Percentiles rank a stretch among this genome's conserved stretches.
Conservation (phyloP, 768 basidiomycete species). For the Boletus vinaceobasis region DNA sequence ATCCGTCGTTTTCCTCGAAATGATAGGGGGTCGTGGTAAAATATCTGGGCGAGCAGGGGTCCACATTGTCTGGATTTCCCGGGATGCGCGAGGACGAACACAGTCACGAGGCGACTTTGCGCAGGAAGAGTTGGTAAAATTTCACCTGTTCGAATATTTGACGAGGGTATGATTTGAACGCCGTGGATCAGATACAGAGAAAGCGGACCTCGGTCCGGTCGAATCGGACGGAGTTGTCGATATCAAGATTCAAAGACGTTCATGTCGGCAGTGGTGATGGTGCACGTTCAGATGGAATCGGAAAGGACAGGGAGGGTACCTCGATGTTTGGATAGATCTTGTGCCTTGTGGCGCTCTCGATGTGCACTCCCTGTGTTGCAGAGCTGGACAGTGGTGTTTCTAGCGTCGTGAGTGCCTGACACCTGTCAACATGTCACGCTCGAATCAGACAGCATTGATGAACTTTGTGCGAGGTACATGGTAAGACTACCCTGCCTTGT, state of each 20-base stretch:
- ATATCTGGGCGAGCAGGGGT: not conserved
- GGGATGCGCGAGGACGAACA: not conserved
- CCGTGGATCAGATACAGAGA: no score
- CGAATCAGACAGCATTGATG: not conserved
- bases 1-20: not conserved
- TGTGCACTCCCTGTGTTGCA: not conserved
- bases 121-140: not conserved
- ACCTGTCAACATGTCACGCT: no score
- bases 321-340: not conserved
- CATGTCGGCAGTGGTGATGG: not conserved
- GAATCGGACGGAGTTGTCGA: not conserved
- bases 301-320: no score
- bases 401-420: not conserved
- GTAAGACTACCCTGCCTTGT: not conserved
- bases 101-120: not conserved
- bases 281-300: no score
- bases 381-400: not conserved
- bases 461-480: not conserved
- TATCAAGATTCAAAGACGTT: no score
- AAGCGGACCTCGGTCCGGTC: not conserved
- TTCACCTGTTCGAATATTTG: not conserved
- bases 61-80: not conserved
- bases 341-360: no score
- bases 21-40: not conserved
- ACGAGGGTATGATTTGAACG: not conserved